Evolutionary conservation across 768 basidiomycete genomes (phyloP), one percentile per base, ranked within the genome.

Genomic region (Boletus vermiculosoides): DNA sequence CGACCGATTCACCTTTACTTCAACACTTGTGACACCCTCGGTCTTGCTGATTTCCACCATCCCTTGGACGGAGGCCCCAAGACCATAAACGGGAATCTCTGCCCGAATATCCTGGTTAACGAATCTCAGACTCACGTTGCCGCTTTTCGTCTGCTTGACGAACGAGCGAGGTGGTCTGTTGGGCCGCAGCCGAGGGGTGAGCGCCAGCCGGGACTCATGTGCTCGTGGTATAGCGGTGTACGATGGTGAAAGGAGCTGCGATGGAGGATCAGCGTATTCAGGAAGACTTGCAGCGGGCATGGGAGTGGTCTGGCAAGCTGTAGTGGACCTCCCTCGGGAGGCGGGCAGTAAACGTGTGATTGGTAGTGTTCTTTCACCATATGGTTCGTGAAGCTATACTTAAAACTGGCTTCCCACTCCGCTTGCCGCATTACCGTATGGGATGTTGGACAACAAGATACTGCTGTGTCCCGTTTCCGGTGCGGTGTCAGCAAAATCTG

Each of bases 271-370:
- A 28, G 70, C 46, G 58, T 84, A 86, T 18, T 76, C 75, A 7
- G 85, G 83, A 40, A 83, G 80, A 60, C 76, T 80, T 45, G 77
- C 72, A 40, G 82, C 77, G 33, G 80, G 82, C 86, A 87, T 86
- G 68, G 58, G 54, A 56, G 68, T 64, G 47, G 40, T 36, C 58
- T 58, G 58, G 25, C 52, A 69, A 71, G 60, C 34, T 40, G 56
- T 46, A 59, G 45, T 31, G 25, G 22, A 39, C 42, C 45, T 33
- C 23, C 34, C 20, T 36, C 54, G 46, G 50, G 50, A 39, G 56
- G 25, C 33, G 45, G 52, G 45, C 30, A 46, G 55, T 22, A 39
- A 54, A 70, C 69, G 66, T 70, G 68, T 59, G 64, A 64, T 56
- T 50, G 36, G 48, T 45, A 52, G 52, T 28, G 52, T 56, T 56